These are phyloP conservation scores for Zoysia pacifica DNA, from an alignment of 176 grass and related monocot genomes.

Conservation along the genomic window DNA sequence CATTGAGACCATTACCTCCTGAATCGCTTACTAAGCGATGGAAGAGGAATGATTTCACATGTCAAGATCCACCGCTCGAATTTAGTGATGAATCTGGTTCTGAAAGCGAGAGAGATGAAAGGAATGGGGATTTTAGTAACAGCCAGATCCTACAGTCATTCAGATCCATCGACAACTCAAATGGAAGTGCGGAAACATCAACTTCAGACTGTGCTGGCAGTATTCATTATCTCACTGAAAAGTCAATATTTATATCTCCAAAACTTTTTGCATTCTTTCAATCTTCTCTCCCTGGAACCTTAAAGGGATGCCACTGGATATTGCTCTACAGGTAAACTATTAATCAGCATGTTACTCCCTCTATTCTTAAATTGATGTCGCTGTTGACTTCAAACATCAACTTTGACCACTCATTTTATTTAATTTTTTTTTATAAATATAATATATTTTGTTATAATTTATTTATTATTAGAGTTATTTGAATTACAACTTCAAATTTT, in stretches of 20 bases:
- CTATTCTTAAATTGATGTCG: too few species aligned
- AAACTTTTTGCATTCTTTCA: constrained; percentile 76
- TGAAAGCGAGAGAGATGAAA: constrained; percentile 55
- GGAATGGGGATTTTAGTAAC: constrained; percentile 34
- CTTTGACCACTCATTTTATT: too few species aligned
- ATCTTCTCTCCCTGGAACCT: constrained; percentile 80
- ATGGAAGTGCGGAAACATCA: constrained; percentile 47
- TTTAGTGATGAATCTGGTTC: constrained; percentile 53
- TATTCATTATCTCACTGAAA: constrained; percentile 65
- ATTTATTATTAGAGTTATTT: too few species aligned
- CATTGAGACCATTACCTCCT: constrained; percentile 48
- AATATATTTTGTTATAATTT: too few species aligned
- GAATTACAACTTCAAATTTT: too few species aligned
- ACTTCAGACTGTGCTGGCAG: constrained; percentile 38
- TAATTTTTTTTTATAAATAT: too few species aligned
- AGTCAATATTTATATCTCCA: constrained; percentile 68
- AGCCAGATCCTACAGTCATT: constrained; percentile 27
- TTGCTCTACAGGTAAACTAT: constrained; percentile 85
- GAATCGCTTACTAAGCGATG: constrained; percentile 58
- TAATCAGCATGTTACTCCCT: not conserved
- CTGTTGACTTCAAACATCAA: too few species aligned
- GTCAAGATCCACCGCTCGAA: constrained; percentile 45
- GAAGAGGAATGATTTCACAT: constrained; percentile 38
- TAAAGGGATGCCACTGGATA: constrained; percentile 84
- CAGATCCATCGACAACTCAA: constrained; percentile 25